These are phyloP conservation scores for Syzygium aromaticum DNA, from an alignment of 345 rosid genomes.

Conservation along the genomic window DNA sequence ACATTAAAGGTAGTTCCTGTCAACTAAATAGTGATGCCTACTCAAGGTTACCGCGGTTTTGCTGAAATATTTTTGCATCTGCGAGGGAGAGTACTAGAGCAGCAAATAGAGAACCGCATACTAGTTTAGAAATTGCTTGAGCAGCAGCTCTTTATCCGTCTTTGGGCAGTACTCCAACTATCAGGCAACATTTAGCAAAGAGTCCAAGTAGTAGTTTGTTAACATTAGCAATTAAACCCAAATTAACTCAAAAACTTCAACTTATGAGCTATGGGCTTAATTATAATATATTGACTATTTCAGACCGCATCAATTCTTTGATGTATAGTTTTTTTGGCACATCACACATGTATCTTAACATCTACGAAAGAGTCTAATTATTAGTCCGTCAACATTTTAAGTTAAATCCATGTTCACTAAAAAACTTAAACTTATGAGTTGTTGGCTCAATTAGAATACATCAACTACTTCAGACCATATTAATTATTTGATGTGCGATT, in stretches of 20 bases:
- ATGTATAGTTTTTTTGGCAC: no score
- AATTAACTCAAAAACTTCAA: no score
- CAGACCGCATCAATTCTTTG: no score
- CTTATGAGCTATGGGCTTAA: neutral
- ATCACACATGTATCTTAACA: no score
- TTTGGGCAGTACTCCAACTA: no score
- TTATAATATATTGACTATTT: no score
- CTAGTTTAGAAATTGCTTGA: neutral
- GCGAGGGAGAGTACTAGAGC: neutral
- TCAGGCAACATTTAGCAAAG: no score
- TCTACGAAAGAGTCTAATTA: no score
- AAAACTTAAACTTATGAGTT: neutral
- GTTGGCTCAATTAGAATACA: no score
- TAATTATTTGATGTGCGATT: neutral
- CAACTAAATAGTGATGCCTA: neutral
- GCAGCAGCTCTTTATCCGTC: neutral
- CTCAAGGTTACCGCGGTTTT: neutral
- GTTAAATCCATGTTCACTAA: neutral
- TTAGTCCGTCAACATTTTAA: no score
- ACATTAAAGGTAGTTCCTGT: neutral
- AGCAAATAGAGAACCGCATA: neutral
- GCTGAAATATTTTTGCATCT: neutral
- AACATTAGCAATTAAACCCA: no score
- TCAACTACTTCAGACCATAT: neutral
- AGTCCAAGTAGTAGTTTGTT: no score